Conservation (phyloP, 495 filamentous ascomycete species). For the Podospora appendiculata region DNA sequence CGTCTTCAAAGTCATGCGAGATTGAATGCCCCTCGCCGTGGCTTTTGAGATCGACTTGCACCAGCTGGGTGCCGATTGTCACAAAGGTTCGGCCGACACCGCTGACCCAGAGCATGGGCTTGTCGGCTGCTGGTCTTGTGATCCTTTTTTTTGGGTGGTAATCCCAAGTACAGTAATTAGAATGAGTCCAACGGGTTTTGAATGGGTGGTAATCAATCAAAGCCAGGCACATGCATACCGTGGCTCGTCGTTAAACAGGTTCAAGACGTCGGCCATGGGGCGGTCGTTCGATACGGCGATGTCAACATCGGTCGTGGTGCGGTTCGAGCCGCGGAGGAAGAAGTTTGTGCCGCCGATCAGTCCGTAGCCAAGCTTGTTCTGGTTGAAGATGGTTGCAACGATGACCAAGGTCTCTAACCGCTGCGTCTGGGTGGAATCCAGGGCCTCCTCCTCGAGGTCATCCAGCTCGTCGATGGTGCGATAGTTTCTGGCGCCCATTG, state of each 20-base stretch:
- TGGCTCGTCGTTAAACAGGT: not conserved
- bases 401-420: not conserved
- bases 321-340: slow-evolving; percentile 2
- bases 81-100: slow-evolving; percentile 4
- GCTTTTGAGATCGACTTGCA: slow-evolving; percentile 6
- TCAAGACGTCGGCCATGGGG: not conserved
- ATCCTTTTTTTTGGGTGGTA: not conserved
- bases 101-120: slow-evolving; percentile 1
- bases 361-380: not conserved
- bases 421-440: not conserved
- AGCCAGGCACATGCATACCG: not conserved
- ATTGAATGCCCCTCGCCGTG: not conserved
- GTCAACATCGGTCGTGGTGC: slow-evolving; percentile 3
- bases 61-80: not conserved
- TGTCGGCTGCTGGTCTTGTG: not conserved
- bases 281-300: not conserved
- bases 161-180: no score
- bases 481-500: not conserved
- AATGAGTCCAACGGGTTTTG: no score
- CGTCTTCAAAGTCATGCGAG: not conserved
- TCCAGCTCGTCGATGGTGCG: not conserved
- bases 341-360: slow-evolving; percentile 7
- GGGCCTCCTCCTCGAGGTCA: slow-evolving; percentile 1
- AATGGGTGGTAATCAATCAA: no score
- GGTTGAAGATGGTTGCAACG: slow-evolving; percentile 2